Evolutionary conservation across 2,329 filamentous ascomycete species (phyloP).

Genomic region (Cytospora leucostoma): DNA sequence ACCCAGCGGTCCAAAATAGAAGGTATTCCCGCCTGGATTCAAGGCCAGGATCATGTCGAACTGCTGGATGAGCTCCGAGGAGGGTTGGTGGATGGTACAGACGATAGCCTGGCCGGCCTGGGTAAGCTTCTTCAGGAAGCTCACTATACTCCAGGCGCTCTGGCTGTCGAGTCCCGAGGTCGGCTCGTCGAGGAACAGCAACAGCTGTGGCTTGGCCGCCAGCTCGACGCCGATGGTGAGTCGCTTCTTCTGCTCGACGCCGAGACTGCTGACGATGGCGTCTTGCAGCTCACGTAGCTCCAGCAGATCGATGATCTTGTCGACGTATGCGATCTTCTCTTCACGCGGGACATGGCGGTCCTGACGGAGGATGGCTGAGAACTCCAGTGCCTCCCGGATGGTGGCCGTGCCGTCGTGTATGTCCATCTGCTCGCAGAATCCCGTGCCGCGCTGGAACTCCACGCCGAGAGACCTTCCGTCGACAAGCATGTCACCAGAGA

Average conservation of each 20-base stretch:
- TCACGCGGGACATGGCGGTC: constrained; percentile 55
- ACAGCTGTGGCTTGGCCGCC: constrained; percentile 68
- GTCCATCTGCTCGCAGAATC: constrained; percentile 73
- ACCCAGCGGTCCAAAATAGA: constrained; percentile 74
- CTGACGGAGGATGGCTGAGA: constrained; percentile 67
- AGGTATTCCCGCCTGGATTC: constrained; percentile 63
- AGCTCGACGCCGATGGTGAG: constrained; percentile 76
- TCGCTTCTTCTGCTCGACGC: constrained; percentile 52
- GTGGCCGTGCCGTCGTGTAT: constrained; percentile 67
- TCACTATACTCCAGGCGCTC: constrained; percentile 72
- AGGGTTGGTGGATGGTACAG: constrained; percentile 50
- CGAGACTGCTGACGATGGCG: constrained; percentile 68
- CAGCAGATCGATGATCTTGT: constrained; percentile 68
- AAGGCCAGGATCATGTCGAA: constrained; percentile 59
- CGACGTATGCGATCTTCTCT: constrained; percentile 70
- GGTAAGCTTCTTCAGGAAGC: constrained; percentile 66
- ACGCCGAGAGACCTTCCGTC: constrained; percentile 63
- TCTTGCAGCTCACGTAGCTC: constrained; percentile 69
- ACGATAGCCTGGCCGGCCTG: constrained; percentile 46
- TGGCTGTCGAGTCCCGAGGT: constrained; percentile 75
- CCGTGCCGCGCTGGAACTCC: constrained; percentile 70
- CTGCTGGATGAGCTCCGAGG: constrained; percentile 44
- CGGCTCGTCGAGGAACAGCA: constrained; percentile 76
- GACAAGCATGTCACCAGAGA: constrained; percentile 57
- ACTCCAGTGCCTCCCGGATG: constrained; percentile 67